Conservation (phyloP, 768 basidiomycete species). For the Mycena filopes region DNA sequence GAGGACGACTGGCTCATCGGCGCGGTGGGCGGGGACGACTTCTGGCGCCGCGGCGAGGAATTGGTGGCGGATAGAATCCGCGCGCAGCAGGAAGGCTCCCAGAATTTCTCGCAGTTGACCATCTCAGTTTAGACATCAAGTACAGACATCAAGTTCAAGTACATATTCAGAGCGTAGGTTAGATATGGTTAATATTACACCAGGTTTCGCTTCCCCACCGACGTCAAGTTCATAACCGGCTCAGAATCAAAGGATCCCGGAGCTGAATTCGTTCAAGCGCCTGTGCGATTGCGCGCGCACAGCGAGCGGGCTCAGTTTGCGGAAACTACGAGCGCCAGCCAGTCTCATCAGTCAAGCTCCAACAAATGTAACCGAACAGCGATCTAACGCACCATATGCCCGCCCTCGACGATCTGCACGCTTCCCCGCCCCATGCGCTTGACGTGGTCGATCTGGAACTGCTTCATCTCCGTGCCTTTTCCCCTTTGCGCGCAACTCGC, state of each 20-base stretch:
- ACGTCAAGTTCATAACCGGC: not conserved
- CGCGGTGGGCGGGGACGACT: slow-evolving; percentile 15
- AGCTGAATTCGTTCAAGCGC: not conserved
- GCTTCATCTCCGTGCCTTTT: slow-evolving; percentile 30
- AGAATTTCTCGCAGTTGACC: not conserved
- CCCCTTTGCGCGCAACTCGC: too few relatives aligned
- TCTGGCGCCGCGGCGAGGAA: slow-evolving; percentile 20
- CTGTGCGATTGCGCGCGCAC: not conserved
- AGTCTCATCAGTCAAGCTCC: not conserved
- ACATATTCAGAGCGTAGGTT: not conserved
- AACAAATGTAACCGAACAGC: not conserved
- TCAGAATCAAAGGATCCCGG: not conserved
- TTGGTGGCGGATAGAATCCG: not conserved
- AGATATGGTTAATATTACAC: not conserved
- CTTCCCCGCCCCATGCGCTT: slow-evolving; percentile 23
- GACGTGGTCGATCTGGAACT: slow-evolving; percentile 28
- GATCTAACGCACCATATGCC: slow-evolving; percentile 31
- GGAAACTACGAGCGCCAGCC: not conserved
- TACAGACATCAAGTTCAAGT: too few relatives aligned
- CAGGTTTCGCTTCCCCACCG: not conserved
- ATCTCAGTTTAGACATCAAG: not conserved
- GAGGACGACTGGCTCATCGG: slow-evolving; percentile 21
- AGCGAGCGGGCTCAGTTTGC: not conserved
- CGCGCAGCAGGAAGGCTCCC: slow-evolving; percentile 3
- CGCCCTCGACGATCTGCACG: slow-evolving; percentile 33